phyloP scores from a whole-genome alignment of 129 eudicot species.

The Tanacetum coccineum region DNA sequence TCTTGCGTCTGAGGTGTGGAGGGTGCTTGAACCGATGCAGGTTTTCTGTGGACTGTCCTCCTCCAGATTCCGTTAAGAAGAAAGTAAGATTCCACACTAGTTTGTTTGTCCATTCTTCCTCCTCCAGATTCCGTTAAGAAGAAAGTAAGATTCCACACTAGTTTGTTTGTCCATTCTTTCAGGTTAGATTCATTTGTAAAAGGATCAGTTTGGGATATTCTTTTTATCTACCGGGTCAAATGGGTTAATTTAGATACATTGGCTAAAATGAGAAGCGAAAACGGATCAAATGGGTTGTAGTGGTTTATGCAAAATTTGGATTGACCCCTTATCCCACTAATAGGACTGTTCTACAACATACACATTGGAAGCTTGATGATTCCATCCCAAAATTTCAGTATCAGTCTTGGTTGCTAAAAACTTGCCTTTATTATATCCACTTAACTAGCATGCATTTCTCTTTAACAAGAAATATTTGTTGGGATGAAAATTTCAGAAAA shows the following conservation, averaged over 20 bases:
- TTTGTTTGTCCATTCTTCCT: conserved; percentile 47
- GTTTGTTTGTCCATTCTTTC: conserved; percentile 68
- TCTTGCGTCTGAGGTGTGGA: conserved; percentile 64
- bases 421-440: neutral
- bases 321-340: neutral
- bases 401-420: neutral
- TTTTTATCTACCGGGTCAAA: neutral
- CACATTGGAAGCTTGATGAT: neutral
- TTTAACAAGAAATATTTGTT: neutral
- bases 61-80: conserved; percentile 30
- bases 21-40: conserved; percentile 73
- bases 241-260: neutral
- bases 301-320: neutral
- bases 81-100: conserved; percentile 45
- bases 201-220: neutral
- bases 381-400: neutral
- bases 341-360: neutral
- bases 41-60: conserved; percentile 56
- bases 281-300: too few species aligned
- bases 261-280: too few species aligned
- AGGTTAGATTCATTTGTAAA: conserved; percentile 39
- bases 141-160: conserved; percentile 47
- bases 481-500: conserved; percentile 44
- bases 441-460: neutral
- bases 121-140: conserved; percentile 32